A percentile compares a stretch with the other conserved stretches of the same genome.
Evolutionary conservation across 192 early-diverging fungal species (phyloP).

Genomic region (Kickxella alabastrina): DNA sequence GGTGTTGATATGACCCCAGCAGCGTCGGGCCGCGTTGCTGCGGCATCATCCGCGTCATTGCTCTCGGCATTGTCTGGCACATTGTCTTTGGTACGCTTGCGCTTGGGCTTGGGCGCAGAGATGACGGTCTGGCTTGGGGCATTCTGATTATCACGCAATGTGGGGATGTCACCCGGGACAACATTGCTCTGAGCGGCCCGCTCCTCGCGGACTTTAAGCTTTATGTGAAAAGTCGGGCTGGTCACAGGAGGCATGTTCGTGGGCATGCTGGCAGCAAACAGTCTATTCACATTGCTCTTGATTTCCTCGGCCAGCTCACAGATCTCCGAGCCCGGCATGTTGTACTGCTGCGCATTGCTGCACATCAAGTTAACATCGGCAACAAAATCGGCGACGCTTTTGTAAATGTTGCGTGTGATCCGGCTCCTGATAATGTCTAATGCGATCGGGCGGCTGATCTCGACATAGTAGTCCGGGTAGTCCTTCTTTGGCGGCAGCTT

Average conservation of each 20-base stretch:
- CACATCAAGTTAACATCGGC: slow-evolving; percentile 86
- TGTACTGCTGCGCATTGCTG: slow-evolving; percentile 87
- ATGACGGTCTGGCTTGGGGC: background rate
- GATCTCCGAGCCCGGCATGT: slow-evolving; percentile 55
- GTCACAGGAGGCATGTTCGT: background rate
- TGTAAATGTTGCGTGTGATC: slow-evolving; percentile 69
- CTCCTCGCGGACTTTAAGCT: slow-evolving; percentile 28
- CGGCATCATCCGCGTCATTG: background rate
- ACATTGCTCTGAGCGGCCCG: slow-evolving; percentile 9
- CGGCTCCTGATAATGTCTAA: slow-evolving; percentile 83
- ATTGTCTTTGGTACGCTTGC: slow-evolving; percentile 26
- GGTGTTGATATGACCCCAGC: too few species aligned
- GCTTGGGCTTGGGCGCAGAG: slow-evolving; percentile 17
- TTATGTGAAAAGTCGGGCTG: slow-evolving; percentile 14
- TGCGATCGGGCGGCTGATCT: slow-evolving; percentile 85
- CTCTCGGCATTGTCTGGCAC: slow-evolving; percentile 9
- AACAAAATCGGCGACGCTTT: slow-evolving; percentile 58
- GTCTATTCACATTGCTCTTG: slow-evolving; percentile 16
- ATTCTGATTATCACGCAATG: background rate
- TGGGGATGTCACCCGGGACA: background rate
- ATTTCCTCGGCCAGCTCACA: slow-evolving; percentile 46
- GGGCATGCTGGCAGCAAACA: slow-evolving; percentile 10
- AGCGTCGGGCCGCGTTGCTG: background rate
- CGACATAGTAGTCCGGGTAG: slow-evolving; percentile 88
- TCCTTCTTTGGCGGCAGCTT: slow-evolving; percentile 65